Percentiles rank a stretch among this genome's conserved stretches.
Conservation (phyloP, 495 filamentous ascomycete species). For the Parachaetomium inaequale region DNA sequence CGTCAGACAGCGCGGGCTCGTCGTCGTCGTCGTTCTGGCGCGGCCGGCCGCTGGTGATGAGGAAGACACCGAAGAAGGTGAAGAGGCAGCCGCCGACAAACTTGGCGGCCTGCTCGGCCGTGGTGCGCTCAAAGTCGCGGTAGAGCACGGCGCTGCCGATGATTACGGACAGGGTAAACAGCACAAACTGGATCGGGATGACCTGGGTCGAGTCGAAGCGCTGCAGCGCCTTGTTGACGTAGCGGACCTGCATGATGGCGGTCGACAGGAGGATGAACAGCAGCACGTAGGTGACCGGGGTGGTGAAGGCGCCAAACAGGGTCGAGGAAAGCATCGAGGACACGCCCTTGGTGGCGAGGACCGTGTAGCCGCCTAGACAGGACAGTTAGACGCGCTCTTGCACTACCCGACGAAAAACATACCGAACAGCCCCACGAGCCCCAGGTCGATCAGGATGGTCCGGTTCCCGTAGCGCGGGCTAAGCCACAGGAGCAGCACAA, state of each 20-base stretch:
- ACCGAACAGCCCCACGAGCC: slow-evolving; percentile 90
- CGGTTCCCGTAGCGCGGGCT: slow-evolving; percentile 75
- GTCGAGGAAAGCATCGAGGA: slow-evolving; percentile 90
- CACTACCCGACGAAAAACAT: slow-evolving; percentile 30
- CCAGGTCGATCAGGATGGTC: slow-evolving; percentile 89
- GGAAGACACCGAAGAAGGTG: slow-evolving; percentile 91
- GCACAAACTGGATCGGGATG: slow-evolving; percentile 93
- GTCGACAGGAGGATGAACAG: slow-evolving; percentile 72
- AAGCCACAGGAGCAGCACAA: slow-evolving; percentile 71
- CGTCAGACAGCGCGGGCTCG: slow-evolving; percentile 52
- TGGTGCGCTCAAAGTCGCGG: slow-evolving; percentile 84
- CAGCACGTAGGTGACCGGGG: slow-evolving; percentile 85
- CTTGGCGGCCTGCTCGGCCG: slow-evolving; percentile 63
- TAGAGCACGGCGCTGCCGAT: slow-evolving; percentile 90
- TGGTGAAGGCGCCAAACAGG: slow-evolving; percentile 80
- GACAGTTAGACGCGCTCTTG: not conserved
- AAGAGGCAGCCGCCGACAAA: slow-evolving; percentile 85
- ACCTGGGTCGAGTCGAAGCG: slow-evolving; percentile 96
- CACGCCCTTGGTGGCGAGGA: slow-evolving; percentile 91
- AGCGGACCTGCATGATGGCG: slow-evolving; percentile 91
- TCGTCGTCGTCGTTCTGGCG: slow-evolving; percentile 46
- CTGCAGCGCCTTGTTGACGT: slow-evolving; percentile 90
- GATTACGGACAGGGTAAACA: slow-evolving; percentile 94
- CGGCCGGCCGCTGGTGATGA: slow-evolving; percentile 72
- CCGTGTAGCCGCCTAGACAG: slow-evolving; percentile 79